Percentiles rank a stretch among this genome's conserved stretches.
phyloP scores from a whole-genome alignment of 352 stramenopile species.

The Phytophthora foliorum region DNA sequence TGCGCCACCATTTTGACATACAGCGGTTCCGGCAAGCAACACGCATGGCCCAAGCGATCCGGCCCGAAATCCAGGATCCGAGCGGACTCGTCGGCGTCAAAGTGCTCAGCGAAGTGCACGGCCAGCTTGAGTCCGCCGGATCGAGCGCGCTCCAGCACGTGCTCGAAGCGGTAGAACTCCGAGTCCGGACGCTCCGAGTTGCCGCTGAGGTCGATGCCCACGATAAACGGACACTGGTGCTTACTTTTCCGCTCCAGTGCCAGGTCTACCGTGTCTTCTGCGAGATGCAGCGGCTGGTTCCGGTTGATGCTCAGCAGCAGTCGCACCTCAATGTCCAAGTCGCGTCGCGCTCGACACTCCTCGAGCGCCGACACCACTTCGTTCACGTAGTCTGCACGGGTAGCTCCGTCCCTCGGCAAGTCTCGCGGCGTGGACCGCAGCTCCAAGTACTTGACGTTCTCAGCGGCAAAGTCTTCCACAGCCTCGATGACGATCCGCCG shows the following conservation, averaged over 20 bases:
- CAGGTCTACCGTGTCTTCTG: conserved; percentile 72
- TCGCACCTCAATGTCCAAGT: conserved; percentile 78
- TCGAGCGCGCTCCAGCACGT: conserved; percentile 76
- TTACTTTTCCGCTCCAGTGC: conserved; percentile 59
- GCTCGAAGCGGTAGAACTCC: conserved; percentile 89
- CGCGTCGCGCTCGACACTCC: conserved; percentile 61
- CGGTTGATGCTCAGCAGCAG: conserved; percentile 88
- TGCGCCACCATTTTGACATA: conserved; percentile 73
- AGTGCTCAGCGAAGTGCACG: conserved; percentile 95
- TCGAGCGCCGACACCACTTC: conserved; percentile 75
- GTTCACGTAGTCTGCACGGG: conserved; percentile 72
- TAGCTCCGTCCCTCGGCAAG: conserved; percentile 63
- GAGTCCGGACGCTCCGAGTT: conserved; percentile 83
- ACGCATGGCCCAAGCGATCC: conserved; percentile 93
- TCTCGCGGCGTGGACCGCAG: conserved; percentile 83
- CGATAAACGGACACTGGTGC: conserved; percentile 60
- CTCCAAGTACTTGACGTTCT: conserved; percentile 90
- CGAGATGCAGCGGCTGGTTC: conserved; percentile 69
- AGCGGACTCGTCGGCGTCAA: conserved; percentile 80
- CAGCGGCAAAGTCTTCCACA: conserved; percentile 83
- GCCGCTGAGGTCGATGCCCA: conserved; percentile 90
- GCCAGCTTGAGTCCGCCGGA: conserved; percentile 84
- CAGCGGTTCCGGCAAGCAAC: conserved; percentile 79
- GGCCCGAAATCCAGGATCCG: conserved; percentile 91
- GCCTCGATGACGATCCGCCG: conserved; percentile 78